phyloP scores from a whole-genome alignment of 768 basidiomycete species.

The Psilocybe cyanescens region DNA sequence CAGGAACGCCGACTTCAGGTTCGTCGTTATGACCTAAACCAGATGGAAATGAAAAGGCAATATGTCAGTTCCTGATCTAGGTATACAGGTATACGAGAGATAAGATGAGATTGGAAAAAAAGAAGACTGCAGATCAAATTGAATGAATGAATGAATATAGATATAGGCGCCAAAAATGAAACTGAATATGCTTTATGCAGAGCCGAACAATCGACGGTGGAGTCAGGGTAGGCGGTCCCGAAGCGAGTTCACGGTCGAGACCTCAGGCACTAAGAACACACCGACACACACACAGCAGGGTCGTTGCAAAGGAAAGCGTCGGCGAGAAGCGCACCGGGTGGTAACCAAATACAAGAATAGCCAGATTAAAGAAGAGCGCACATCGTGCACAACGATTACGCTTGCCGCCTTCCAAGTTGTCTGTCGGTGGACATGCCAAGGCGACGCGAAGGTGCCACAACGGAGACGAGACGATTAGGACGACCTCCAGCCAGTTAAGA shows the following conservation, averaged over 20 bases:
- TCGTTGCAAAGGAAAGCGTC: not conserved
- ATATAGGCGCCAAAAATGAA: not conserved
- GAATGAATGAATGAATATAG: not conserved
- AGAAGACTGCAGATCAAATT: not conserved
- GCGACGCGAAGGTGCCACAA: no score
- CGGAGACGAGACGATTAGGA: no score
- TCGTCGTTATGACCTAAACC: conserved; percentile 77
- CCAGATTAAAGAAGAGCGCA: no score
- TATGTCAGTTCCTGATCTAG: not conserved
- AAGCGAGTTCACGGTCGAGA: not conserved
- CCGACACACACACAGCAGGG: not conserved
- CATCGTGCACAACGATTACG: no score
- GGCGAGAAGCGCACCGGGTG: no score
- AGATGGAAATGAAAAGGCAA: not conserved
- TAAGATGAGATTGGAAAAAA: not conserved
- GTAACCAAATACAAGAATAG: no score
- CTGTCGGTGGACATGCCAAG: no score
- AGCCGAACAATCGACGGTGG: not conserved
- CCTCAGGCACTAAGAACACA: not conserved
- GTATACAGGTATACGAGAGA: not conserved
- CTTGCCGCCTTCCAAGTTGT: no score
- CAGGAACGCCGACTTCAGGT: conserved; percentile 87
- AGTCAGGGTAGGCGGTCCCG: not conserved
- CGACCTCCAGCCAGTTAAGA: no score
- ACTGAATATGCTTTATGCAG: no score